Conservation (phyloP, 257 asterid genomes). For the Plantago elongata region DNA sequence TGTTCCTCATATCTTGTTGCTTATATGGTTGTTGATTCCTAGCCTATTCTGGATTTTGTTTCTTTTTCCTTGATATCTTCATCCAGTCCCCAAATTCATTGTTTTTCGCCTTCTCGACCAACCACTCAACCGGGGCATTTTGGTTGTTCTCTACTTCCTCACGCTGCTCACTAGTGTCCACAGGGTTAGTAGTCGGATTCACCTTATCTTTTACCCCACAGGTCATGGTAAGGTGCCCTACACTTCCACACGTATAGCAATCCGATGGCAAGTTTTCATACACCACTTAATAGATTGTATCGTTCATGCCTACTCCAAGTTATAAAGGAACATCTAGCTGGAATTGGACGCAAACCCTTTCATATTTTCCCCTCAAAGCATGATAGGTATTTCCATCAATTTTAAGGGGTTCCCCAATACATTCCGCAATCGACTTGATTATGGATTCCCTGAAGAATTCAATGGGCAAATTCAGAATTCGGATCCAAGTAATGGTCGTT, state of each 20-base stretch:
- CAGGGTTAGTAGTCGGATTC: not conserved
- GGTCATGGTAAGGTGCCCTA: not conserved
- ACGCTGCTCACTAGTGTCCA: not conserved
- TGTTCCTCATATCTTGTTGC: no score
- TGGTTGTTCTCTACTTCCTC: not conserved
- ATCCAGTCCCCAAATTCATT: no score
- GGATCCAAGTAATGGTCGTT: no score
- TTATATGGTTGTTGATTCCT: no score
- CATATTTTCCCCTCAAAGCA: not conserved
- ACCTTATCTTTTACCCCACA: not conserved
- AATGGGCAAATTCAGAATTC: no score
- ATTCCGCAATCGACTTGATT: not conserved
- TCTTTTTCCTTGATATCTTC: not conserved
- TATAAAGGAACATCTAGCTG: not conserved
- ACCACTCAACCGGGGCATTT: not conserved
- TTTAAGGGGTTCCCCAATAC: not conserved
- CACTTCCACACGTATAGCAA: not conserved
- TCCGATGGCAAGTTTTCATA: not conserved
- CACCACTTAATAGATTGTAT: no score
- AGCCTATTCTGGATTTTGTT: no score
- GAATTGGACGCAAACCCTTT: not conserved
- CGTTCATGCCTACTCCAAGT: not conserved
- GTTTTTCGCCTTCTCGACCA: no score
- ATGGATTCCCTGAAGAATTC: no score
- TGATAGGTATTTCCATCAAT: not conserved